Percentiles rank a stretch among this genome's conserved stretches.
These are phyloP conservation scores for Alternaria sp. DNA, from an alignment of 2,329 filamentous ascomycete species.

Conservation along the genomic window DNA sequence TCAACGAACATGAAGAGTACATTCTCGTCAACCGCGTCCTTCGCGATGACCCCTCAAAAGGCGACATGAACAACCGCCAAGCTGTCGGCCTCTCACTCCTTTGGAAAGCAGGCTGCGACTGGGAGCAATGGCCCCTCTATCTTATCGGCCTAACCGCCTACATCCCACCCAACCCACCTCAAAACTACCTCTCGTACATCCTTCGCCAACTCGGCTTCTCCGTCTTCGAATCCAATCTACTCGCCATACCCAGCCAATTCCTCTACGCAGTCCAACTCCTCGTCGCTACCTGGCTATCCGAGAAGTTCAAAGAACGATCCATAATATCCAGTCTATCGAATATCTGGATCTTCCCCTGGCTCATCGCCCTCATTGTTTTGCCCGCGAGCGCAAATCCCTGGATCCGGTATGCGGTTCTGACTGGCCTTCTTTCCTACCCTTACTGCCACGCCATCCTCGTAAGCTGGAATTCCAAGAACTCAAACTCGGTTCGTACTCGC, in stretches of 20 bases:
- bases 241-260: conserved; percentile 63
- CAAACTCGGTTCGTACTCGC: conserved; percentile 52
- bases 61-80: conserved; percentile 59
- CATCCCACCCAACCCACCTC: conserved; percentile 31
- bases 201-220: conserved; percentile 67
- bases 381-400: conserved; percentile 57
- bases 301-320: conserved; percentile 57
- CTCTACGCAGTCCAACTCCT: conserved; percentile 55
- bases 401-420: conserved; percentile 62
- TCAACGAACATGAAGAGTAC: conserved; percentile 65
- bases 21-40: conserved; percentile 70
- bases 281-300: conserved; percentile 57
- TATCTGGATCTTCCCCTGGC: conserved; percentile 68
- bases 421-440: conserved; percentile 62
- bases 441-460: conserved; percentile 59
- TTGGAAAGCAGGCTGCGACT: conserved; percentile 40
- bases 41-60: conserved; percentile 65
- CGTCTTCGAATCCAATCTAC: conserved; percentile 69
- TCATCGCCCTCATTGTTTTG: conserved; percentile 62
- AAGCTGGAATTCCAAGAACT: conserved; percentile 52
- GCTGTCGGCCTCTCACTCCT: conserved; percentile 33
- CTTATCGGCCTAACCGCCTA: conserved; percentile 57
- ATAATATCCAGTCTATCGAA: conserved; percentile 61
- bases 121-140: conserved; percentile 47
- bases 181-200: conserved; percentile 62